Conservation (phyloP, 345 rosid genomes). For the Populus pruinosa region DNA sequence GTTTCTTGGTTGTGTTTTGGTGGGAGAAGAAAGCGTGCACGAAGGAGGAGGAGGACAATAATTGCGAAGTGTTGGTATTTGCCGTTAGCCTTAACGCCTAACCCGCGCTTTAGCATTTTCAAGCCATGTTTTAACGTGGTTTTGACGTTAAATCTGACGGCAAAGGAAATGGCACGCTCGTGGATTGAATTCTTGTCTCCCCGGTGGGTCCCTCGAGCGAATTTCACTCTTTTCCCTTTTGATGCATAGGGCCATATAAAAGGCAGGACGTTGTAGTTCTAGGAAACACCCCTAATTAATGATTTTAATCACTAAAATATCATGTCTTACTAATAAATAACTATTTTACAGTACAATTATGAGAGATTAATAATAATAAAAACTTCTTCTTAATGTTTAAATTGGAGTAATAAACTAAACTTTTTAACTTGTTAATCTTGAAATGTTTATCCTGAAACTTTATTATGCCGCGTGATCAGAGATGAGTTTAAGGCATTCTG, state of each 20-base stretch:
- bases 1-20: neutral
- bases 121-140: neutral
- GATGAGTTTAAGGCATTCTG: too few species aligned
- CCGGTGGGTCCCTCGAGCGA: conserved; percentile 7
- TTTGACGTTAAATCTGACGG: conserved; percentile 24
- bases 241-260: neutral
- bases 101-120: neutral
- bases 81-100: conserved; percentile 26
- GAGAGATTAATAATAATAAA: too few species aligned
- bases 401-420: too few species aligned
- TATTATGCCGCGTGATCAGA: too few species aligned
- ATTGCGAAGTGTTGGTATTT: conserved; percentile 15
- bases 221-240: neutral
- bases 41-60: conserved; percentile 20
- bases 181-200: conserved; percentile 21
- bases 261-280: neutral
- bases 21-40: neutral
- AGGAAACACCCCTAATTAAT: conserved; percentile 13
- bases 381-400: too few species aligned
- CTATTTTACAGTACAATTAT: too few species aligned
- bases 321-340: too few species aligned
- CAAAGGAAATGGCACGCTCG: conserved; percentile 9
- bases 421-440: too few species aligned
- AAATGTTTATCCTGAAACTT: too few species aligned
- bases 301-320: conserved; percentile 1